A percentile compares a stretch with the other conserved stretches of the same genome.
These are phyloP conservation scores for Erodium maritimum DNA, from an alignment of 345 rosid species.

Conservation along the genomic window DNA sequence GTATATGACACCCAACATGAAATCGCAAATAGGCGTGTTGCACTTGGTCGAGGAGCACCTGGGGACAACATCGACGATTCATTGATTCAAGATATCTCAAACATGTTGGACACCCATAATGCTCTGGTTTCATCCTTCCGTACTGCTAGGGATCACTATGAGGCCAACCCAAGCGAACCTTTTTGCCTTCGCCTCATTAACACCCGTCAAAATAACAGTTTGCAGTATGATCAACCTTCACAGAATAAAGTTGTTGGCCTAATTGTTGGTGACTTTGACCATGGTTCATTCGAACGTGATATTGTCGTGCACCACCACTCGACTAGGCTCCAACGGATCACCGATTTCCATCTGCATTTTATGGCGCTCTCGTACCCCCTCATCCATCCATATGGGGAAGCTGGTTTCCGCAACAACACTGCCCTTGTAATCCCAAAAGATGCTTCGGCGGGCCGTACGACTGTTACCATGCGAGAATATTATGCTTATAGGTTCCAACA, in stretches of 20 bases:
- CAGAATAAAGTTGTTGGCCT: not conserved
- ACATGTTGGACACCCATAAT: too few species aligned
- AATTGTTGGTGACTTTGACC: not conserved
- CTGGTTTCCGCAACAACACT: not conserved
- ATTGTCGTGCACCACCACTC: not conserved
- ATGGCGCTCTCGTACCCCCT: conserved; percentile 11
- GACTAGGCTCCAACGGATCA: not conserved
- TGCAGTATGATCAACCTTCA: not conserved
- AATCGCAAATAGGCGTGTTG: not conserved
- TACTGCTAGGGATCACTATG: too few species aligned
- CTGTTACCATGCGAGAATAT: conserved; percentile 1
- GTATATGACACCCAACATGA: conserved; percentile 2
- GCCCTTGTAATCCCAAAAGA: too few species aligned
- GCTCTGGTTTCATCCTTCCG: too few species aligned
- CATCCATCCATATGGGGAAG: conserved; percentile 5
- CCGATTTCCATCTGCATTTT: not conserved
- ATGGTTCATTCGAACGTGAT: not conserved
- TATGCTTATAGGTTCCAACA: conserved; percentile 1
- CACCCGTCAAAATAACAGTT: too few species aligned
- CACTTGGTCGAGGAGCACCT: not conserved
- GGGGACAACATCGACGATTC: too few species aligned
- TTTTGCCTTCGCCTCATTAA: too few species aligned
- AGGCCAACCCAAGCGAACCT: too few species aligned
- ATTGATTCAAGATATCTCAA: too few species aligned
- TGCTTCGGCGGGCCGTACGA: too few species aligned